A percentile compares a stretch with the other conserved stretches of the same genome.
phyloP scores from a whole-genome alignment of 2,329 filamentous ascomycete genomes.

The Fusarium sp. region DNA sequence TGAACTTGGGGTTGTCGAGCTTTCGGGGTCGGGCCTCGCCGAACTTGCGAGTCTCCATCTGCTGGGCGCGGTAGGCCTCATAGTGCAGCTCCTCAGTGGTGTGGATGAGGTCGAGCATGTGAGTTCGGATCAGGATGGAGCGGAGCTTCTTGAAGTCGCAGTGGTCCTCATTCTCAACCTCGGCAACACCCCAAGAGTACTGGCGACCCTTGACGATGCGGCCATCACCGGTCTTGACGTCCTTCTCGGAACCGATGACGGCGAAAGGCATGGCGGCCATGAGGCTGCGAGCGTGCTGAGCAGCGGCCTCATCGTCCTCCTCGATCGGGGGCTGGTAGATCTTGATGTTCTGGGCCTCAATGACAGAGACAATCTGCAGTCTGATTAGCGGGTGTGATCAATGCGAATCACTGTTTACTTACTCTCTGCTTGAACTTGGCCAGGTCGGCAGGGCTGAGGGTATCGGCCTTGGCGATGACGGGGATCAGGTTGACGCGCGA shows the following conservation, averaged over 20 bases:
- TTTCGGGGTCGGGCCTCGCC: constrained; percentile 97
- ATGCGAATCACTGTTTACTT: constrained; percentile 51
- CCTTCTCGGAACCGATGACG: constrained; percentile 98
- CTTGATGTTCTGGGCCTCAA: constrained; percentile 99
- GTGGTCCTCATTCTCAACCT: constrained; percentile 99
- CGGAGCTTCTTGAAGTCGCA: constrained; percentile 99
- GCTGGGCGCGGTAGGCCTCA: constrained; percentile 97
- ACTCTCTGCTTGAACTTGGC: constrained; percentile 96
- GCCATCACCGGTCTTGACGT: constrained; percentile 95
- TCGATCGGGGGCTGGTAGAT: constrained; percentile 98
- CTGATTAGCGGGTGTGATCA: constrained; percentile 5
- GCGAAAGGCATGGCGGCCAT: constrained; percentile 99
- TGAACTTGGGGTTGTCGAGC: constrained; percentile 99
- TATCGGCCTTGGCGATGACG: constrained; percentile 98
- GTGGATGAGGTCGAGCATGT: constrained; percentile 99
- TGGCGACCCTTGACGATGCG: constrained; percentile 99
- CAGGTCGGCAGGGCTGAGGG: constrained; percentile 91
- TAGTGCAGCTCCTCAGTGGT: constrained; percentile 99
- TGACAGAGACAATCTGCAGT: constrained; percentile 86
- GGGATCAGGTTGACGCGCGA: constrained; percentile 98
- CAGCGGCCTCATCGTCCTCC: constrained; percentile 97
- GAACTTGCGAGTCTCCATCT: constrained; percentile 99
- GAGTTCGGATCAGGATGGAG: constrained; percentile 97
- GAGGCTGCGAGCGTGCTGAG: constrained; percentile 91
- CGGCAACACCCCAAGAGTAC: constrained; percentile 99